A percentile compares a stretch with the other conserved stretches of the same genome.
These are phyloP conservation scores for Penicillium manginii DNA, from an alignment of 495 filamentous ascomycete species.

Conservation along the genomic window DNA sequence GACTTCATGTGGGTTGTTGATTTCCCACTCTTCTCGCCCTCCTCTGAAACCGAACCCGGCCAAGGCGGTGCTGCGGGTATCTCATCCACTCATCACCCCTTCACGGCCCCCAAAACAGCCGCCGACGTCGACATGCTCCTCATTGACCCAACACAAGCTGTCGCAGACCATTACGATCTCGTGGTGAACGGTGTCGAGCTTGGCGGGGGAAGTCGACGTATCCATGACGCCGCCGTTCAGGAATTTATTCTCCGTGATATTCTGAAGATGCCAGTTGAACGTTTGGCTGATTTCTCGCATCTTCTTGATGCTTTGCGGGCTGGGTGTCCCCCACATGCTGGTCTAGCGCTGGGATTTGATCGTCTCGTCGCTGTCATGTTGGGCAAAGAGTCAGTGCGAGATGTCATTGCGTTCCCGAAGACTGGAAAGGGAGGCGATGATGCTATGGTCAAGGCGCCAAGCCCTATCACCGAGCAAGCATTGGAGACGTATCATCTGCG, in stretches of 20 bases:
- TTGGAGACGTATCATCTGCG: conserved; percentile 69
- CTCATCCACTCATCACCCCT: conserved; percentile 91
- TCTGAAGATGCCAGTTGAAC: conserved; percentile 64
- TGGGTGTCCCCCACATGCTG: conserved; percentile 97
- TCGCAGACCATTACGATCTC: conserved; percentile 89
- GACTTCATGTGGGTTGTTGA: conserved; percentile 81
- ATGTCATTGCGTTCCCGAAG: conserved; percentile 98
- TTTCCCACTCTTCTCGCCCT: conserved; percentile 89
- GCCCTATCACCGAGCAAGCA: conserved; percentile 62
- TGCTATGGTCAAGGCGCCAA: conserved; percentile 74
- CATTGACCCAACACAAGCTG: conserved; percentile 69
- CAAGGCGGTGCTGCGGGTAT: conserved; percentile 82
- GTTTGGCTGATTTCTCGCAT: conserved; percentile 78
- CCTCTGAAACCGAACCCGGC: conserved; percentile 70
- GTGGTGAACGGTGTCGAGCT: conserved; percentile 96
- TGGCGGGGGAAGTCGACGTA: conserved; percentile 90
- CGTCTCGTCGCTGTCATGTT: conserved; percentile 81
- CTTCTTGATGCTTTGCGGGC: conserved; percentile 79
- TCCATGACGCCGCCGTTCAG: conserved; percentile 84
- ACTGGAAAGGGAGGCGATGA: conserved; percentile 81
- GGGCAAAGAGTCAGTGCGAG: conserved; percentile 73
- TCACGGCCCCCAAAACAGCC: conserved; percentile 79
- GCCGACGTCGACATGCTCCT: conserved; percentile 75
- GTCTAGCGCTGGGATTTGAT: conserved; percentile 91
- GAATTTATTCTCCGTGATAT: conserved; percentile 83